Evolutionary conservation across 176 grass and related monocot species (phyloP), one percentile per base, ranked within the genome.

Genomic region (Eragrostis curvula): DNA sequence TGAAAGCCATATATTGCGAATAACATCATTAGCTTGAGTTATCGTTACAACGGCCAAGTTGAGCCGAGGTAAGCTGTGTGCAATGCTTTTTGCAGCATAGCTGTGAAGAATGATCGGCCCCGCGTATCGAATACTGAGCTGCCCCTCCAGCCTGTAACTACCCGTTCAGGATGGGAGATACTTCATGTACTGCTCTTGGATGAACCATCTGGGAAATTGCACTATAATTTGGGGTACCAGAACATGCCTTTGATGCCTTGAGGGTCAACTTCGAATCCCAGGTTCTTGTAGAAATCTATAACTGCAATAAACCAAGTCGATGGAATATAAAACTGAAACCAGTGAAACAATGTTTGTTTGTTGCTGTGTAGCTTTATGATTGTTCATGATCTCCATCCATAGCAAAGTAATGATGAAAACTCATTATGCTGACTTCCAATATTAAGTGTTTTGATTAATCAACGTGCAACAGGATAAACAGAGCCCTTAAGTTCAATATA

Each of bases 181-280:
- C 32, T 36, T 36, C 32, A 66, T 13, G 76, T 24, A 23, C 62
- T 7, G n/a, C 41, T 21, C 51, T 21, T 74, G 71, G 21, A 56
- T 7, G 30, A 52, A 52, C 12, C 6, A n/a, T 51, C 28, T 11
- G 6, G 2, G 21, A 36, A 36, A 9, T 70, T 25, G 42, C 3
- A 18, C 70, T 94, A 94, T 28, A 85, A 66, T 52, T 68, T 82
- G 77, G 92, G 88, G 89, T 98, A 94, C 96, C 92, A 95, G 88
- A 98, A 98, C 96, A 98, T 95, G 82, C 96, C 96, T 85, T 93
- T 95, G 88, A 98, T 98, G 81, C 96, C 96, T 71, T 91, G 92
- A 73, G 96, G 96, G 85, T 98, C 92, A 16, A 80, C 90, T 88
- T 98, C 96, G 50, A 95, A 98, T 77, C 96, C 96, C 78, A 98